Conservation (phyloP, 768 basidiomycete genomes). For the Lentinula sp. region DNA sequence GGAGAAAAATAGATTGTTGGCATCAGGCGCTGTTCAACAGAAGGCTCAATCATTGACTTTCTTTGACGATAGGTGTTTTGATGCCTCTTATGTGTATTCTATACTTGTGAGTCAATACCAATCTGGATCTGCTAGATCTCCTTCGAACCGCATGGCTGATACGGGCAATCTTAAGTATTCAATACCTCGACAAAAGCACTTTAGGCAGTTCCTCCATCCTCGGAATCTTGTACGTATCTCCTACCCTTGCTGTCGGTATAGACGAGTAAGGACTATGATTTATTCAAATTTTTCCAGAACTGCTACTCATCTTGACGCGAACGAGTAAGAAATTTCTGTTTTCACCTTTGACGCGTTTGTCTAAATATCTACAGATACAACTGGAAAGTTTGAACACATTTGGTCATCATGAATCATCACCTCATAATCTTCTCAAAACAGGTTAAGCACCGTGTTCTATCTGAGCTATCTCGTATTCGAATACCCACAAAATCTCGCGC, state of each 20-base stretch:
- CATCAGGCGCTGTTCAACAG: slow-evolving; percentile 48
- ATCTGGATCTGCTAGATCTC: neutral
- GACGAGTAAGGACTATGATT: neutral
- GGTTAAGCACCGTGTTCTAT: slow-evolving; percentile 76
- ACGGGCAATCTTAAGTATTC: slow-evolving; percentile 44
- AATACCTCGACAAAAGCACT: slow-evolving; percentile 76
- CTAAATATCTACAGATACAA: slow-evolving; percentile 42
- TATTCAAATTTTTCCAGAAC: slow-evolving; percentile 28
- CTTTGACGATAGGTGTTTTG: neutral
- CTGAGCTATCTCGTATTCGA: slow-evolving; percentile 66
- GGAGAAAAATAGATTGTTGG: slow-evolving; percentile 53
- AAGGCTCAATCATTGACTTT: slow-evolving; percentile 55
- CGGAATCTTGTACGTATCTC: slow-evolving; percentile 50
- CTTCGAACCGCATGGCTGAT: neutral
- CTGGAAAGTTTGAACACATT: slow-evolving; percentile 32
- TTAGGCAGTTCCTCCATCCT: slow-evolving; percentile 63
- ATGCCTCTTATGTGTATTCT: slow-evolving; percentile 30
- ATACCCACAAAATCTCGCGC: slow-evolving; percentile 66
- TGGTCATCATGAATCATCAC: neutral
- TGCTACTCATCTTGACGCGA: slow-evolving; percentile 55
- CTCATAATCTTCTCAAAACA: slow-evolving; percentile 14
- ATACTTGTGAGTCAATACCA: slow-evolving; percentile 38
- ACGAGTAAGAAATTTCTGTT: slow-evolving; percentile 38
- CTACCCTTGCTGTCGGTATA: neutral
- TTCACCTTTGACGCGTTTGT: neutral